Base-by-base conservation (phyloP, 2,329 filamentous ascomycete genomes). In the Corinectria fuckeliana region DNA sequence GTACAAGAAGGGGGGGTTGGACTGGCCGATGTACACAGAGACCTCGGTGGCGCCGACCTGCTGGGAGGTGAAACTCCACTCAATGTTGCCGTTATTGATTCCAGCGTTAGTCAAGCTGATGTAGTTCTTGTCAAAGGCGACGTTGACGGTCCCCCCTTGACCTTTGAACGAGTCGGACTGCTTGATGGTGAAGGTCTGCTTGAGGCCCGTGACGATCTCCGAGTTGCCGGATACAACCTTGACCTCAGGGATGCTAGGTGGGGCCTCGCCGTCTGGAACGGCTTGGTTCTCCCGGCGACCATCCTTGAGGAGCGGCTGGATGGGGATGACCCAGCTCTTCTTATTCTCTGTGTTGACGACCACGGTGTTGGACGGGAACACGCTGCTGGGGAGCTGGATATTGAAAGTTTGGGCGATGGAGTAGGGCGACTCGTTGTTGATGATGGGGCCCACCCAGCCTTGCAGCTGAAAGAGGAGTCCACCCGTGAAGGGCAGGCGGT, bases 1-100 rank as follows among this genome's bases (percentile, higher is more conserved):
- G 54, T 79, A 79, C 44, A 80, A 69, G 50, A 78, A 78, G 4
- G 74, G 72, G 55, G 78, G 76, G 25, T 76, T 68, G 50, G 58
- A 64, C 4, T 76, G 76, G 2, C 78, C 76, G 18, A 76, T 68
- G 18, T 76, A 78, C 4, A 67, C 64, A 4, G 65, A 61, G 0
- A 60, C 10, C 28, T 62, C 5, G 11, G 60, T 62, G n/a, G 5
- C 23, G n/a, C 60, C 60, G 8, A 39, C 41, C 32, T 52, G 44
- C 1, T 41, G 26, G 9, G 60, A 38, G n/a, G 7, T 41, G 20
- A 62, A 34, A 3, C 42, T 51, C 60, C 60, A 62, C 5, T 50
- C 50, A 9, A 62, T 62, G 20, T 60, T 62, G 6, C 56, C 60
- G 20, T 56, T 30, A 0, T 32, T 18, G 18, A 62, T 60, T 2